Evolutionary conservation across 2,329 filamentous ascomycete genomes (phyloP).

Genomic region (Trichoderma lentiforme): DNA sequence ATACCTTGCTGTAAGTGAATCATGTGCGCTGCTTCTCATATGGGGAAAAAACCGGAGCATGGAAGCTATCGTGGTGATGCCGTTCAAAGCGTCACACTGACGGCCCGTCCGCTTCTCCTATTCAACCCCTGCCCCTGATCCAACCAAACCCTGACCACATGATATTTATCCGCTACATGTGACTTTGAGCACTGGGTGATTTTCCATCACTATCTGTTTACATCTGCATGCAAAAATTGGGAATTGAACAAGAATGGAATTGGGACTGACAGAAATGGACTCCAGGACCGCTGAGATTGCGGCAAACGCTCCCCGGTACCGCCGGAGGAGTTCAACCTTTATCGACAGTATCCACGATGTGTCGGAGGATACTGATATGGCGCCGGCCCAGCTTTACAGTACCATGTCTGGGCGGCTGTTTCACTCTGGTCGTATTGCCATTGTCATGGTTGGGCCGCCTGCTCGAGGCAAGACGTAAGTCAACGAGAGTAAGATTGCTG

Average conservation of each 20-base stretch:
- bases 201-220: background rate
- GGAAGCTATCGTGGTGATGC: background rate
- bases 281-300: slow-evolving; percentile 83
- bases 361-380: slow-evolving; percentile 75
- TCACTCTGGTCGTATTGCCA: slow-evolving; percentile 94
- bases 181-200: background rate
- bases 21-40: background rate
- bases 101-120: background rate
- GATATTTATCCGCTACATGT: background rate
- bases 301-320: slow-evolving; percentile 83
- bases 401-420: slow-evolving; percentile 97
- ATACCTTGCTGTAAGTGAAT: slow-evolving; percentile 31
- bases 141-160: background rate
- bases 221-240: background rate
- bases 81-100: background rate
- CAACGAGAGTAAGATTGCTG: background rate
- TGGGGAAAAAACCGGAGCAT: background rate
- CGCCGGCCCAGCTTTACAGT: slow-evolving; percentile 94
- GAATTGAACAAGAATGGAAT: background rate
- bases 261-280: slow-evolving; percentile 21
- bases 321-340: slow-evolving; percentile 90
- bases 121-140: background rate
- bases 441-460: slow-evolving; percentile 92
- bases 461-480: slow-evolving; percentile 90
- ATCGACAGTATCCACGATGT: slow-evolving; percentile 97